Evolutionary conservation across 2,329 filamentous ascomycete species (phyloP).

Genomic region (Verticillium longisporum): DNA sequence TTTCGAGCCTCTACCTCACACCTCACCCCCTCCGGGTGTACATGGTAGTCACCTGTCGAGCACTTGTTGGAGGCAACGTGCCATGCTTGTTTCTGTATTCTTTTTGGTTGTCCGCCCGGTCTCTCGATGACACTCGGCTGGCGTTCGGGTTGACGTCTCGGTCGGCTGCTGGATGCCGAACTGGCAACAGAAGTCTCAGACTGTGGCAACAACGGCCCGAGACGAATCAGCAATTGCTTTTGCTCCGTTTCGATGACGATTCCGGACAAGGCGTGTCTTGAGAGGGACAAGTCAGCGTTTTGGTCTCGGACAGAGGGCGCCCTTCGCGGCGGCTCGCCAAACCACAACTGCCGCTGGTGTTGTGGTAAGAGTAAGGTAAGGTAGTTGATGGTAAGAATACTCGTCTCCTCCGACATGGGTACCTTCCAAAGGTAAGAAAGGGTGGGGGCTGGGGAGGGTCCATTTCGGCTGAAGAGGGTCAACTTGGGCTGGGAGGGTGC

Average conservation of each 20-base stretch:
- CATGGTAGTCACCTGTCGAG: neutral
- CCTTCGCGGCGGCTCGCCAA: neutral
- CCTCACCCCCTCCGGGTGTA: no score
- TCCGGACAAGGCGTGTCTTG: neutral
- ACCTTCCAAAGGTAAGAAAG: no score
- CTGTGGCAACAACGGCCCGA: neutral
- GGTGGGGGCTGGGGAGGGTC: no score
- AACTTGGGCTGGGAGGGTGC: neutral
- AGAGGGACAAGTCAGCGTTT: neutral
- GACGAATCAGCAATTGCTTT: neutral
- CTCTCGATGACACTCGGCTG: neutral
- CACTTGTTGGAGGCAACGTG: neutral
- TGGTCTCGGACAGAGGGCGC: neutral
- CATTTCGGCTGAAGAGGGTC: neutral
- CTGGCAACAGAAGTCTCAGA: neutral
- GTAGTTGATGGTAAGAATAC: no score
- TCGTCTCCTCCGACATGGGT: no score
- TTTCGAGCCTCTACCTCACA: neutral
- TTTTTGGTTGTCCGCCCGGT: neutral
- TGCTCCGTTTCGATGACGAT: neutral
- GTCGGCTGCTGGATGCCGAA: neutral
- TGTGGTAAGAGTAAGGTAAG: no score
- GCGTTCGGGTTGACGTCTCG: neutral
- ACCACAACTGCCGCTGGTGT: neutral
- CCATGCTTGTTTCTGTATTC: neutral